phyloP scores from a whole-genome alignment of 2,329 filamentous ascomycete genomes.

The Conoideocrella luteorostrata region DNA sequence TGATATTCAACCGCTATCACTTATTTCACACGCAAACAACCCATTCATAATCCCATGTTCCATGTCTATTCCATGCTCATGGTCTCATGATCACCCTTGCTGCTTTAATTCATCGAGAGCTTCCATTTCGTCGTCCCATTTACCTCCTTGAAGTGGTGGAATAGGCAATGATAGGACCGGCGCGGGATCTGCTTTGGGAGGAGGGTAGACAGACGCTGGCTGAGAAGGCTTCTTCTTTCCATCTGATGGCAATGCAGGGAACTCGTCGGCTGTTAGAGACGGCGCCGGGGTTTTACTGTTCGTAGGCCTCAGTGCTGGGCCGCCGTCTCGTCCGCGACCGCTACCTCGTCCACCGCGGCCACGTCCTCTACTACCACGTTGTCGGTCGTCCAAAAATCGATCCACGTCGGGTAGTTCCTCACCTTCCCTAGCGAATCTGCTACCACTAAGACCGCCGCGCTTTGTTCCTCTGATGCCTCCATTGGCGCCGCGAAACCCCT shows the following conservation, averaged over 20 bases:
- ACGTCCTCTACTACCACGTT: constrained; percentile 26
- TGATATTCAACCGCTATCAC: not conserved
- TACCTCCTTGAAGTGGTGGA: constrained; percentile 27
- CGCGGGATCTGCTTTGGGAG: not conserved
- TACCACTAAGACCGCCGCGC: constrained; percentile 31
- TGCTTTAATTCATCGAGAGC: constrained; percentile 36
- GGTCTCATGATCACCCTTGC: constrained; percentile 2
- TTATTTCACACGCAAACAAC: not conserved
- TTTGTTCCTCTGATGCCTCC: constrained; percentile 34
- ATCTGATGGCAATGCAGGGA: constrained; percentile 28
- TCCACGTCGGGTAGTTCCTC: constrained; percentile 30
- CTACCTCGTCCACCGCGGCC: constrained; percentile 24
- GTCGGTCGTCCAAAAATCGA: constrained; percentile 29
- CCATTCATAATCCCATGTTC: not conserved
- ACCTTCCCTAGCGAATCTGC: constrained; percentile 33
- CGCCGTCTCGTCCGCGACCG: constrained; percentile 25
- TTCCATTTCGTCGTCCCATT: constrained; percentile 56
- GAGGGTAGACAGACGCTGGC: constrained; percentile 5
- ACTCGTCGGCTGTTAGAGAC: constrained; percentile 26
- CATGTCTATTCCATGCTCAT: no score
- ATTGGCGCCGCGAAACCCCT: constrained; percentile 36
- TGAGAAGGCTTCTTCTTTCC: constrained; percentile 16
- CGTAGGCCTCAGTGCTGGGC: constrained; percentile 11
- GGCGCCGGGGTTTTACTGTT: constrained; percentile 7
- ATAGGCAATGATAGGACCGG: constrained; percentile 17